phyloP scores from a whole-genome alignment of 768 basidiomycete species.

The Pleurotus giganteus region DNA sequence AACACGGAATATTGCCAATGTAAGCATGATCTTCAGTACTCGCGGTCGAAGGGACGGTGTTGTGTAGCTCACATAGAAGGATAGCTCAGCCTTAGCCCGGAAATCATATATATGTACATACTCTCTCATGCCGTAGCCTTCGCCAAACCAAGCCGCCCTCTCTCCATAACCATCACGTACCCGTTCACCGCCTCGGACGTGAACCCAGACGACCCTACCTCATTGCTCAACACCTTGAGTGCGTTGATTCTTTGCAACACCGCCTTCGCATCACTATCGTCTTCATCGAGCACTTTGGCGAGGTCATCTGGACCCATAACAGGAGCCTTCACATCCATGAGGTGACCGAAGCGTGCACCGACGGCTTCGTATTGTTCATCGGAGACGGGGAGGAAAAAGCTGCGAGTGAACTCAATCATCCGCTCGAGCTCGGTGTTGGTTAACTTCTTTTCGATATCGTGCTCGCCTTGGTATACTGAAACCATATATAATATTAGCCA shows the following conservation, averaged over 20 bases:
- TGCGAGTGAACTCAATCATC: slow-evolving; percentile 12
- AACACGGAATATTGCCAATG: too few relatives aligned
- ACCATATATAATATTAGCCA: too few relatives aligned
- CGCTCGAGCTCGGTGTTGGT: slow-evolving; percentile 5
- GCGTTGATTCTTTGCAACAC: slow-evolving; percentile 45
- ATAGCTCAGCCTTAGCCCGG: too few relatives aligned
- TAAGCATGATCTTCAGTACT: too few relatives aligned
- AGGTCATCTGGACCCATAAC: slow-evolving; percentile 6
- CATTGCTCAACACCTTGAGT: slow-evolving; percentile 33
- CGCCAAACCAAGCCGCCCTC: neutral
- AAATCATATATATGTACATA: too few relatives aligned
- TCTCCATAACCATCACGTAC: neutral
- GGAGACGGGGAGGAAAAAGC: neutral
- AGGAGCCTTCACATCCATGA: neutral
- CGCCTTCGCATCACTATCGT: slow-evolving; percentile 27
- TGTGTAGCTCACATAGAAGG: too few relatives aligned
- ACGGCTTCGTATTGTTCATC: neutral
- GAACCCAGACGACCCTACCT: slow-evolving; percentile 10
- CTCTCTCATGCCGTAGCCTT: too few relatives aligned
- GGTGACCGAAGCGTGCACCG: neutral
- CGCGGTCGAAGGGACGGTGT: too few relatives aligned
- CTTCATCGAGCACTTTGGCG: slow-evolving; percentile 1
- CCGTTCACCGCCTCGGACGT: slow-evolving; percentile 6
- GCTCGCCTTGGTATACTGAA: neutral
- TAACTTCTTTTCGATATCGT: slow-evolving; percentile 2